Evolutionary conservation across 2,329 filamentous ascomycete genomes (phyloP).

Genomic region (Hyphodiscus sp.): DNA sequence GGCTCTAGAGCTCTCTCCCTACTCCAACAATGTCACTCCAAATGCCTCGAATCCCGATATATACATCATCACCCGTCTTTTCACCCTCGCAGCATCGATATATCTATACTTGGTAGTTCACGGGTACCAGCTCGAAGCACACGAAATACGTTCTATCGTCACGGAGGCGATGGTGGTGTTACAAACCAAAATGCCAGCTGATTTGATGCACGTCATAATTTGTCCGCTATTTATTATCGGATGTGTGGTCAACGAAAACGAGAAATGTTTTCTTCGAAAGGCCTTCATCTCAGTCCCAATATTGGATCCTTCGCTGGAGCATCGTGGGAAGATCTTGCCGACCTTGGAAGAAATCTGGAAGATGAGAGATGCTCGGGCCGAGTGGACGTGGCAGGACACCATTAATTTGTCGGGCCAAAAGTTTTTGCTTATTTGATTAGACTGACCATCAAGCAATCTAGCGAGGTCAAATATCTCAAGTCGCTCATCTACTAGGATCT

Average conservation of each 20-base stretch:
- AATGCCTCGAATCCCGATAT: constrained; percentile 2
- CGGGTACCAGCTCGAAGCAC: constrained; percentile 14
- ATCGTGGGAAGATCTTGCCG: constrained; percentile 23
- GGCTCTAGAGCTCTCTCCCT: constrained; percentile 10
- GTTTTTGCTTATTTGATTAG: constrained; percentile 15
- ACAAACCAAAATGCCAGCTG: constrained; percentile 8
- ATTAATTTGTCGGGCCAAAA: constrained; percentile 10
- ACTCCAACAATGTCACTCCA: not conserved
- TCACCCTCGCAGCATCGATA: constrained; percentile 18
- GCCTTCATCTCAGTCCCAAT: constrained; percentile 21
- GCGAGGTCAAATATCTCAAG: not conserved
- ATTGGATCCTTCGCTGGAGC: constrained; percentile 20
- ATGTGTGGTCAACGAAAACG: constrained; percentile 16
- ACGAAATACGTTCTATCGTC: constrained; percentile 9
- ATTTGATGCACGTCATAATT: constrained; percentile 18
- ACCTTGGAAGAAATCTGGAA: constrained; percentile 22
- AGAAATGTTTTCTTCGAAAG: constrained; percentile 22
- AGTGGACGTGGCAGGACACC: constrained; percentile 11
- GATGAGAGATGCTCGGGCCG: constrained; percentile 1
- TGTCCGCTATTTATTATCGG: constrained; percentile 24
- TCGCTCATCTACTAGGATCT: no score
- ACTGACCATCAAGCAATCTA: not conserved
- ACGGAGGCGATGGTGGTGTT: constrained; percentile 19
- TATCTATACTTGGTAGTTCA: constrained; percentile 24
- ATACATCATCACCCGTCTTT: constrained; percentile 19